These are phyloP conservation scores for Yarrowia hollandica DNA, from an alignment of 805 yeast species.

Conservation along the genomic window DNA sequence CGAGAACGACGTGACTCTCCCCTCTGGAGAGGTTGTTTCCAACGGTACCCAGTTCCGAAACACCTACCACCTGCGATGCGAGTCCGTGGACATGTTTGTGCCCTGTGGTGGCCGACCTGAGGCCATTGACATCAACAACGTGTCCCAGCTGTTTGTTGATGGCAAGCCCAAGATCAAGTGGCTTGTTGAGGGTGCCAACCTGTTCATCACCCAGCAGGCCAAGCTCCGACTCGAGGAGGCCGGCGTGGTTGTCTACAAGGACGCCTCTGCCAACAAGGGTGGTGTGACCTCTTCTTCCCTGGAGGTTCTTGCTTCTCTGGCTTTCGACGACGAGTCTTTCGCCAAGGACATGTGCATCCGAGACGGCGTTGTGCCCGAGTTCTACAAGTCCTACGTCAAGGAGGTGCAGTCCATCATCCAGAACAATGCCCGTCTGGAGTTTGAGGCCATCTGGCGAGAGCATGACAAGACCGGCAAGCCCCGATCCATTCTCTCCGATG, in stretches of 20 bases:
- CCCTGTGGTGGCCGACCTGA: conserved; percentile 99
- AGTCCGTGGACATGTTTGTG: conserved; percentile 78
- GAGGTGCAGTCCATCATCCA: conserved; percentile 78
- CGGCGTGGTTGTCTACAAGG: conserved; percentile 86
- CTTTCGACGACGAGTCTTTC: conserved; percentile 84
- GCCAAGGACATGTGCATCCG: conserved; percentile 71
- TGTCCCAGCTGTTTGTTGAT: conserved; percentile 66
- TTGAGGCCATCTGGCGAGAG: conserved; percentile 81
- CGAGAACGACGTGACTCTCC: conserved; percentile 74
- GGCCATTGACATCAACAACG: conserved; percentile 86
- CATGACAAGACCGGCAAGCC: conserved; percentile 64
- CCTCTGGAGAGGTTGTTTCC: conserved; percentile 70
- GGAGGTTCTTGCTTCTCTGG: conserved; percentile 91
- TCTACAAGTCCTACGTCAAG: conserved; percentile 79
- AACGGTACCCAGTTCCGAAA: conserved; percentile 91
- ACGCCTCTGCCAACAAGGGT: conserved; percentile 96
- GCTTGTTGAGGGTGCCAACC: conserved; percentile 96
- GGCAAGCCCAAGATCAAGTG: conserved; percentile 79
- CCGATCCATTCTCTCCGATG: conserved; percentile 67
- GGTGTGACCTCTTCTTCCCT: conserved; percentile 97
- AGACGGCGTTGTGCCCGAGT: conserved; percentile 57
- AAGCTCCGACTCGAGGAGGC: conserved; percentile 82
- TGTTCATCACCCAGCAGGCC: conserved; percentile 92
- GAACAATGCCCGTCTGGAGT: conserved; percentile 78
- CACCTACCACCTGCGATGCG: conserved; percentile 75